phyloP scores from a whole-genome alignment of 225 moss, liverwort and hornwort species.

The Asterella californica region DNA sequence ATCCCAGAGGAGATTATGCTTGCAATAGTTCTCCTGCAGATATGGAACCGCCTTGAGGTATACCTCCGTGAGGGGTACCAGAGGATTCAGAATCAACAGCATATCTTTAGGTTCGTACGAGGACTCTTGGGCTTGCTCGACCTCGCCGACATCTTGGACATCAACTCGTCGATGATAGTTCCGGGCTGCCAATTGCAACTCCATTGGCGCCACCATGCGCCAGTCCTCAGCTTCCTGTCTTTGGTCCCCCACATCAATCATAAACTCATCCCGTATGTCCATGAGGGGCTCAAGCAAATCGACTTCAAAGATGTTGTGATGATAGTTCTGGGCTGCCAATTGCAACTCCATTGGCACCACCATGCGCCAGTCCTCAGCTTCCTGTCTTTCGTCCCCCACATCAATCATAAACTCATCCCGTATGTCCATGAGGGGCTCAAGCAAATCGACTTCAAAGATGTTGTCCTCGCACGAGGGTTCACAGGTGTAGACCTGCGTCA shows the following conservation, averaged over 20 bases:
- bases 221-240: too few relatives aligned
- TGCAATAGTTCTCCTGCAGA: neutral
- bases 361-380: too few relatives aligned
- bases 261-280: too few relatives aligned
- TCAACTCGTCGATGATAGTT: too few relatives aligned
- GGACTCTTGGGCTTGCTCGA: neutral
- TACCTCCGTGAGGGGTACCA: neutral
- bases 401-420: neutral
- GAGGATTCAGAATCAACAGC: neutral
- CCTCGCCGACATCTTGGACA: too few relatives aligned
- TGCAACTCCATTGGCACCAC: too few relatives aligned
- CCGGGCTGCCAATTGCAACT: too few relatives aligned
- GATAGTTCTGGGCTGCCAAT: neutral
- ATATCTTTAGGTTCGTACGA: neutral
- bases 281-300: neutral
- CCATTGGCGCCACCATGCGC: too few relatives aligned
- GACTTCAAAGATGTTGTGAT: neutral
- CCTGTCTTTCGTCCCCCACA: too few relatives aligned
- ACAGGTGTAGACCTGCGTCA: neutral
- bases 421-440: neutral
- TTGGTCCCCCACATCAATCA: too few relatives aligned
- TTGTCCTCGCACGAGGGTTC: neutral
- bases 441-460: neutral
- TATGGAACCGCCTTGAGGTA: neutral
- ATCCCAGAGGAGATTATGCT: slow-evolving; percentile 1